Conservation (phyloP, 768 basidiomycete genomes). For the Naganishia onofrii region DNA sequence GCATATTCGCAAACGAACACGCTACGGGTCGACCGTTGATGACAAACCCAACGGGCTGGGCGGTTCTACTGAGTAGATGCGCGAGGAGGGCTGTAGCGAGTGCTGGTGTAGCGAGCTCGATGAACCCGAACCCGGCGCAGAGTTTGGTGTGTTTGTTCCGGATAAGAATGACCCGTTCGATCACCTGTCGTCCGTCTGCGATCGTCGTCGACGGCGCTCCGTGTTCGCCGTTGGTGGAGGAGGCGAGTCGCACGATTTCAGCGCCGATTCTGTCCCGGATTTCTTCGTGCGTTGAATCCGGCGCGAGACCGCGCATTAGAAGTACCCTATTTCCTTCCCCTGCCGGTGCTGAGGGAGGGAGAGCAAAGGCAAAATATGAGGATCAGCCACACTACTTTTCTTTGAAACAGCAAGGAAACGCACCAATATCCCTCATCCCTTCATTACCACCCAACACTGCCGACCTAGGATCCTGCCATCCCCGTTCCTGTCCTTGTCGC, state of each 20-base stretch:
- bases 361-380: too few relatives aligned
- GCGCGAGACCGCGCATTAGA: conserved; percentile 85
- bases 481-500: conserved; percentile 42
- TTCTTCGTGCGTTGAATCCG: conserved; percentile 79
- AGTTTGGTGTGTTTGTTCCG: conserved; percentile 83
- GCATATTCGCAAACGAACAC: conserved; percentile 85
- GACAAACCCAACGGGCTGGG: conserved; percentile 89
- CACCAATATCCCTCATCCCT: conserved; percentile 93
- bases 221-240: not conserved
- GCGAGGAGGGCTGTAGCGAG: conserved; percentile 77
- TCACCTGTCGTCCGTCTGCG: conserved; percentile 75
- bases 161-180: conserved; percentile 81
- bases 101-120: conserved; percentile 83
- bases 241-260: conserved; percentile 62
- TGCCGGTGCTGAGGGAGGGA: conserved; percentile 56
- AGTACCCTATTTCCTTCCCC: conserved; percentile 61
- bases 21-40: conserved; percentile 86
- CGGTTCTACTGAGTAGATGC: conserved; percentile 77
- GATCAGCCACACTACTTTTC: not conserved
- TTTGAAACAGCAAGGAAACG: conserved; percentile 43
- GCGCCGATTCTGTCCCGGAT: conserved; percentile 77
- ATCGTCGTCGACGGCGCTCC: conserved; percentile 31
- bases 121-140: conserved; percentile 91
- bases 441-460: conserved; percentile 69
- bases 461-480: conserved; percentile 59